Percentiles rank a stretch among this genome's conserved stretches.
Evolutionary conservation across 1,284 basidiomycete genomes (phyloP).

Genomic region (Moesziomyces antarcticus): DNA sequence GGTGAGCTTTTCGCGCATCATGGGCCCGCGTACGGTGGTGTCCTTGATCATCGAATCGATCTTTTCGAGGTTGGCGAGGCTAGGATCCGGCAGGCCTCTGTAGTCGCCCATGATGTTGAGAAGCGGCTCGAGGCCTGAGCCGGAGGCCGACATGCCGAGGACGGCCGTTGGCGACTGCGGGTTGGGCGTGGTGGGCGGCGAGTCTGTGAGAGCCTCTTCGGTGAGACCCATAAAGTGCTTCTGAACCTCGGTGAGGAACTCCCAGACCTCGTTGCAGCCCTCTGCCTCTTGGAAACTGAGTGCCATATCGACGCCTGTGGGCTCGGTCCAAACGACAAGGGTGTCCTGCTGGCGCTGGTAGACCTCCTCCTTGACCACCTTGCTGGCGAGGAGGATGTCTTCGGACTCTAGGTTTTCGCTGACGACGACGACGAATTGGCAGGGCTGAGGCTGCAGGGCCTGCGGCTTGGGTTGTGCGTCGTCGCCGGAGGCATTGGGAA

Average conservation of each 20-base stretch:
- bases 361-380: constrained; percentile 66
- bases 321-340: constrained; percentile 98
- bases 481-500: constrained; percentile 59
- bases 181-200: constrained; percentile 49
- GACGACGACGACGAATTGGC: constrained; percentile 63
- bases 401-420: constrained; percentile 62
- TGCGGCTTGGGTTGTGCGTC: constrained; percentile 13
- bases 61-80: constrained; percentile 64
- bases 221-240: constrained; percentile 73
- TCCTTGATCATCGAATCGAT: constrained; percentile 65
- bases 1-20: constrained; percentile 79
- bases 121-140: constrained; percentile 42
- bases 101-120: constrained; percentile 42
- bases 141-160: constrained; percentile 47
- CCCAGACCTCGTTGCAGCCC: constrained; percentile 96
- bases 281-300: constrained; percentile 96
- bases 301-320: constrained; percentile 91
- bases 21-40: constrained; percentile 69
- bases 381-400: constrained; percentile 60
- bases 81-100: constrained; percentile 66
- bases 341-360: constrained; percentile 75
- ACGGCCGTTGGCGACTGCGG: constrained; percentile 38
- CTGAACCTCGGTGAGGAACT: constrained; percentile 95
- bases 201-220: constrained; percentile 50
- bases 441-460: constrained; percentile 24